Evolutionary conservation across 2,329 filamentous ascomycete genomes (phyloP).

Genomic region (Sporothrix dimorphospora): DNA sequence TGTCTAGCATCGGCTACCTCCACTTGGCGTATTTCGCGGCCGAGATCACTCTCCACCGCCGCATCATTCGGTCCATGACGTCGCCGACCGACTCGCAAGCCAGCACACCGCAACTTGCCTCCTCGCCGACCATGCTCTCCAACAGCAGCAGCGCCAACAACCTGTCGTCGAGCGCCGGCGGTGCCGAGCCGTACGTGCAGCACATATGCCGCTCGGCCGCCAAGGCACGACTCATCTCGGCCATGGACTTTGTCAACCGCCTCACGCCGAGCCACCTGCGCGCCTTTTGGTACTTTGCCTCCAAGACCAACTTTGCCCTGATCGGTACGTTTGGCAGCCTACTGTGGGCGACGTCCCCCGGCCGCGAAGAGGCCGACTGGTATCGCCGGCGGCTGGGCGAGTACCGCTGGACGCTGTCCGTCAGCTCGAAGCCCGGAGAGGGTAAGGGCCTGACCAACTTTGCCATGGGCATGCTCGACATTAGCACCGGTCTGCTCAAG

Average conservation of each 20-base stretch:
- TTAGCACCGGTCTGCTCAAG: constrained; percentile 69
- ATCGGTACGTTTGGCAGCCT: constrained; percentile 93
- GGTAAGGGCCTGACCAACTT: constrained; percentile 64
- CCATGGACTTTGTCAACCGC: constrained; percentile 96
- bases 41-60: constrained; percentile 89
- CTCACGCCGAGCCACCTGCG: constrained; percentile 82
- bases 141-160: constrained; percentile 35
- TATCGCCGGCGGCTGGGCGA: constrained; percentile 84
- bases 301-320: constrained; percentile 87
- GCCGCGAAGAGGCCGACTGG: constrained; percentile 87
- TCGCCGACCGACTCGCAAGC: constrained; percentile 46
- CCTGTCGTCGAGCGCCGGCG: constrained; percentile 34
- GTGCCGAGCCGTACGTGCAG: constrained; percentile 76
- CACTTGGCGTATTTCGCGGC: constrained; percentile 93
- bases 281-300: constrained; percentile 92
- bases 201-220: constrained; percentile 93
- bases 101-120: constrained; percentile 35
- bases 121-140: constrained; percentile 29
- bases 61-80: constrained; percentile 81
- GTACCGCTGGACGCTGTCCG: constrained; percentile 91
- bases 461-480: constrained; percentile 78
- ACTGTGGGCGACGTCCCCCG: constrained; percentile 85
- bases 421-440: constrained; percentile 73
- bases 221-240: constrained; percentile 90
- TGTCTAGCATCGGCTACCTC: constrained; percentile 72